Evolutionary conservation across 306 rosid genomes (phyloP), one percentile per base, ranked within the genome.

Genomic region (Cicer pinnatifidum): DNA sequence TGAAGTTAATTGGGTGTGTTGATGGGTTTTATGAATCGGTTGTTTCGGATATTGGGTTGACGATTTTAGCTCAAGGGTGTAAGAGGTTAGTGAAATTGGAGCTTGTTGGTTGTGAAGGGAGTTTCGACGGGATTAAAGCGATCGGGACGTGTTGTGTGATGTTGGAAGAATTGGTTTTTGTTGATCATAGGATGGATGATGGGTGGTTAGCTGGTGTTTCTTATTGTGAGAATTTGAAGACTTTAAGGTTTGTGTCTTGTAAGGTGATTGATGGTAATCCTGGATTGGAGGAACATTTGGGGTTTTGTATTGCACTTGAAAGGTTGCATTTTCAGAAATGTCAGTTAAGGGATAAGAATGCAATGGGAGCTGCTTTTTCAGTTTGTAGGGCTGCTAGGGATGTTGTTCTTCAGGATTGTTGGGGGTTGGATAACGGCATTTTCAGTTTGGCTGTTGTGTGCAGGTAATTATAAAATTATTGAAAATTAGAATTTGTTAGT

Each of bases 61-160:
- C 97, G 8, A 87, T 92, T 79, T 75, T 92, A 43, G 98, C 98
- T 6, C 97, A 87, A 58, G 98, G 98, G 71, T 92, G 98, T 73
- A 83, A 76, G 75, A 85, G 95, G 78, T 7, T 92, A 67, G 95
- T 92, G 78, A 92, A 87, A 84, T 89, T 92, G 43, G 97, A 92
- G 82, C 97, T 92, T 5, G 47, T 64, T 45, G 97, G 96, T 5
- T 92, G 97, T 54, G 95, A 92, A 62, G 98, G 98, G 16, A 87
- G 98, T 72, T 92, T 85, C 35, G 98, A 90, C 71, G 97, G 98
- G 79, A 73, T 92, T 33, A 92, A 92, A 78, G 97, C 98, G 1
- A 86, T 92, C 48, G 98, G 97, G 59, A 84, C 83, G 74, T 92
- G 98, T 46, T 92, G 98, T 75, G 87, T 80, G 50, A 92, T 92